Conservation (phyloP, 495 filamentous ascomycete species). For the Penicillium ucsense region DNA sequence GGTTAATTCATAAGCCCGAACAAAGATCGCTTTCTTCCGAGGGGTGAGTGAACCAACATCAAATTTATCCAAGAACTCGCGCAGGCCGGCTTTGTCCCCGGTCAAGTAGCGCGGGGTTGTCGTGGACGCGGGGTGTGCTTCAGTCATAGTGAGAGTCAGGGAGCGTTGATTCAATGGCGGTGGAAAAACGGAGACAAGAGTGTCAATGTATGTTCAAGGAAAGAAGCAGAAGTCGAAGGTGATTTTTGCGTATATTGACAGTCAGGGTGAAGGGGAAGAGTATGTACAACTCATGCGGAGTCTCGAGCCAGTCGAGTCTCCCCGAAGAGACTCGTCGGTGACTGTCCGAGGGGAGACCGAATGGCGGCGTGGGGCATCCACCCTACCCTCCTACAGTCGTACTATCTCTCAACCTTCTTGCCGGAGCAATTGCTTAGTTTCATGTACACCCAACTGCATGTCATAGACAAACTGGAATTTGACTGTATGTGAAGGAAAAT, state of each 20-base stretch:
- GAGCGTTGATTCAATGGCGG: neutral
- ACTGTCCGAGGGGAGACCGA: constrained; percentile 8
- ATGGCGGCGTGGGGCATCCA: constrained; percentile 2
- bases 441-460: too few species aligned
- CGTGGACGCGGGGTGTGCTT: constrained; percentile 18
- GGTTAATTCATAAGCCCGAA: too few species aligned
- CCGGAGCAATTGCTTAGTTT: too few species aligned
- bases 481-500: too few species aligned
- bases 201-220: neutral
- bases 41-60: constrained; percentile 53
- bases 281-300: constrained; percentile 1
- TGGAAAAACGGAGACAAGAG: neutral
- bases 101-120: constrained; percentile 61
- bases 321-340: constrained; percentile 9
- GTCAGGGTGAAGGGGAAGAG: neutral
- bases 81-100: constrained; percentile 63
- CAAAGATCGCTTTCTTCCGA: too few species aligned
- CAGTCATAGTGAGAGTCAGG: constrained; percentile 5
- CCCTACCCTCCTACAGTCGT: neutral
- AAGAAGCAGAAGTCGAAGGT: neutral
- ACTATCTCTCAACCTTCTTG: too few species aligned
- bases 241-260: neutral
- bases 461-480: too few species aligned
- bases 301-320: constrained; percentile 2
- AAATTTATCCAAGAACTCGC: constrained; percentile 77